Conservation (phyloP, 2,329 filamentous ascomycete genomes). For the Berkeleyomyces basicola region DNA sequence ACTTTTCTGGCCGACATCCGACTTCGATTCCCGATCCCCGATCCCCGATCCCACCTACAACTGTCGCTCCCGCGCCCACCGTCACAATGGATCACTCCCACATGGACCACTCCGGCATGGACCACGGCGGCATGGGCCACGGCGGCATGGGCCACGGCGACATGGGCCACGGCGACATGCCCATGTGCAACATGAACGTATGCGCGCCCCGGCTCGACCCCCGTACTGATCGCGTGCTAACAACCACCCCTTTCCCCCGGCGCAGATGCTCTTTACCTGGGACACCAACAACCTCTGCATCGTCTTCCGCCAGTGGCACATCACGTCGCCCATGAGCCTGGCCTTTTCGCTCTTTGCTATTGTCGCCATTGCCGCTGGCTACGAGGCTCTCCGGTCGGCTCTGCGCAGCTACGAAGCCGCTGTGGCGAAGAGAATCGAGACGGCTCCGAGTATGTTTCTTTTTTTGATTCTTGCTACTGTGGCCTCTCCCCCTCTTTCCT, state of each 20-base stretch:
- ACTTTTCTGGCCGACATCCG: neutral
- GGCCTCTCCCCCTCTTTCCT: neutral
- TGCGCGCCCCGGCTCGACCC: slow-evolving; percentile 19
- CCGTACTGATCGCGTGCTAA: neutral
- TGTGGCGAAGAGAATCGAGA: slow-evolving; percentile 30
- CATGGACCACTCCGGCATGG: slow-evolving; percentile 17
- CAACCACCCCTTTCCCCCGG: neutral
- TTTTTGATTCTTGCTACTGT: neutral
- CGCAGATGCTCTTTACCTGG: slow-evolving; percentile 96
- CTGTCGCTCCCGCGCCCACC: neutral
- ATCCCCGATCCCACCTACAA: too few species aligned
- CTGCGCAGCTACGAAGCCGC: slow-evolving; percentile 60
- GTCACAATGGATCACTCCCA: slow-evolving; percentile 12
- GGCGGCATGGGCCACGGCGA: slow-evolving; percentile 31
- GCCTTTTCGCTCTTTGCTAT: slow-evolving; percentile 70
- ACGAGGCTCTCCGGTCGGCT: slow-evolving; percentile 69
- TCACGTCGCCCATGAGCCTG: slow-evolving; percentile 57
- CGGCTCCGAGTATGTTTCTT: slow-evolving; percentile 36
- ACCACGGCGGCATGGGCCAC: slow-evolving; percentile 29
- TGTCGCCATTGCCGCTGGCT: slow-evolving; percentile 71
- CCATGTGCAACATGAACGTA: slow-evolving; percentile 84
- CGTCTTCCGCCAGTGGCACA: slow-evolving; percentile 81
- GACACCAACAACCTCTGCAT: slow-evolving; percentile 87
- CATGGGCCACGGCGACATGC: slow-evolving; percentile 40
- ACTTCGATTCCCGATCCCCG: neutral